A percentile compares a stretch with the other conserved stretches of the same genome.
phyloP scores from a whole-genome alignment of 202 grass and related monocot genomes.

The Digitaria exilis region DNA sequence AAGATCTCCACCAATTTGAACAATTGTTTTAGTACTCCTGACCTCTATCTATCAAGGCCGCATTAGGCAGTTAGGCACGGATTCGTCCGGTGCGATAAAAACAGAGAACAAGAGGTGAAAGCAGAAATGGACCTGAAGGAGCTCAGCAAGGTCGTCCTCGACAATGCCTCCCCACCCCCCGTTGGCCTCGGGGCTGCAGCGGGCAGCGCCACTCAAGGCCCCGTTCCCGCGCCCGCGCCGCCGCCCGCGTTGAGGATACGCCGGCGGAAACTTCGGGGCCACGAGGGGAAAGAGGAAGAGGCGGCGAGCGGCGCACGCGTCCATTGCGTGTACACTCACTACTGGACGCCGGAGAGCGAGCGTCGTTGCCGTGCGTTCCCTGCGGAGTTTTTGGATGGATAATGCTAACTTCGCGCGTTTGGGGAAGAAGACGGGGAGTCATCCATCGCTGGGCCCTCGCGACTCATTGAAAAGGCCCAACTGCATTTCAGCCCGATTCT shows the following conservation, averaged over 20 bases:
- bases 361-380: not conserved
- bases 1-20: not conserved
- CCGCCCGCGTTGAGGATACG: conserved; percentile 7
- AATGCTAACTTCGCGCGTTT: not conserved
- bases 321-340: conserved; percentile 30
- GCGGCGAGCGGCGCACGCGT: conserved; percentile 9
- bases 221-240: not conserved
- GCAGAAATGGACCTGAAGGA: conserved; percentile 59
- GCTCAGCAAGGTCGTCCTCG: conserved; percentile 78
- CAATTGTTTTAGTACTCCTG: not conserved
- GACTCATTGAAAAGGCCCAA: not conserved
- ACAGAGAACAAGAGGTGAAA: not conserved
- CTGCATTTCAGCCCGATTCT: too few species aligned
- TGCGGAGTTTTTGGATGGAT: conserved; percentile 1
- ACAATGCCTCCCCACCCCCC: conserved; percentile 62
- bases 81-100: not conserved
- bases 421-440: not conserved
- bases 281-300: conserved; percentile 11
- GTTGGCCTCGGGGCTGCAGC: conserved; percentile 37
- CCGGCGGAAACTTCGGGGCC: conserved; percentile 16
- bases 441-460: not conserved
- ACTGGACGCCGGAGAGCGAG: not conserved
- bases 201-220: conserved; percentile 6
- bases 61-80: not conserved
- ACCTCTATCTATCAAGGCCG: not conserved